Conservation (phyloP, 2,329 filamentous ascomycete genomes). For the Cryphonectria carpinicola region DNA sequence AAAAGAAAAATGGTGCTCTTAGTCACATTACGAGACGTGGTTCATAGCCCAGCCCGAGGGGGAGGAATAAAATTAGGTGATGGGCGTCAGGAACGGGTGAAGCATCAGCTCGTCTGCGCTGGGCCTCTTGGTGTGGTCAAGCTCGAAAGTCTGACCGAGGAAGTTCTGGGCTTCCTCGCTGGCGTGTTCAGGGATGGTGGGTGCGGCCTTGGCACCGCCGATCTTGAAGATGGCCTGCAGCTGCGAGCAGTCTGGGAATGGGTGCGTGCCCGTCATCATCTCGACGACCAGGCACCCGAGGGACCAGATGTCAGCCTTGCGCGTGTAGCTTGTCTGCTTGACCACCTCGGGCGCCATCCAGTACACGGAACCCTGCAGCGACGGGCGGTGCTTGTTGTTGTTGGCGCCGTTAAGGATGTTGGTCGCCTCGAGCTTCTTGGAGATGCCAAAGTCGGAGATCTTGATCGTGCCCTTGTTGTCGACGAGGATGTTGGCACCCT, state of each 20-base stretch:
- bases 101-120: slow-evolving; percentile 88
- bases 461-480: slow-evolving; percentile 99
- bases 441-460: slow-evolving; percentile 98
- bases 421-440: slow-evolving; percentile 92
- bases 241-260: slow-evolving; percentile 96
- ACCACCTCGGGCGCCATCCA: slow-evolving; percentile 99
- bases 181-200: slow-evolving; percentile 84
- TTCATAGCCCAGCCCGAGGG: background rate
- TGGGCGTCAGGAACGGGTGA: slow-evolving; percentile 79
- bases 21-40: background rate
- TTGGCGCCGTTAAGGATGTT: slow-evolving; percentile 75
- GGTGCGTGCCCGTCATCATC: slow-evolving; percentile 98
- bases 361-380: slow-evolving; percentile 95
- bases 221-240: slow-evolving; percentile 99
- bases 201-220: slow-evolving; percentile 82
- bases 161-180: slow-evolving; percentile 85
- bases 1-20: background rate
- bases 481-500: slow-evolving; percentile 97
- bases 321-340: slow-evolving; percentile 95
- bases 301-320: slow-evolving; percentile 99
- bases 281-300: slow-evolving; percentile 95
- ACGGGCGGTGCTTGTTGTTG: slow-evolving; percentile 72
- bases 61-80: slow-evolving; percentile 51
- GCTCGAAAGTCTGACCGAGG: slow-evolving; percentile 87
- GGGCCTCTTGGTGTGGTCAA: slow-evolving; percentile 90